Base-by-base conservation (phyloP, 2,329 filamentous ascomycete species). In the Penicillium verrucosum region DNA sequence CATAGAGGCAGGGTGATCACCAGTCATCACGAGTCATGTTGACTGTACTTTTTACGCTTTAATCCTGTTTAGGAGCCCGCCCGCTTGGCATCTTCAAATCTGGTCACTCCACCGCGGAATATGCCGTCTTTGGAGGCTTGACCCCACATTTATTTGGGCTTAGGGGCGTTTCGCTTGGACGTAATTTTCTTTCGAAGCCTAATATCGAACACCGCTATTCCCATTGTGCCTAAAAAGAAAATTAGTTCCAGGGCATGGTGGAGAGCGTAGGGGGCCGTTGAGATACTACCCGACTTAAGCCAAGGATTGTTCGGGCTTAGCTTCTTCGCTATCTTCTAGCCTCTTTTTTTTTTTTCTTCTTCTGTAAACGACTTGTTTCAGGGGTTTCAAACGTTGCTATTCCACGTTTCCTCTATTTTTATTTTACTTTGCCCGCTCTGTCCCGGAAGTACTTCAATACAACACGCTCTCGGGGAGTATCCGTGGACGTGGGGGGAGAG, bases 51-150 rank as follows among this genome's bases (percentile, higher is more conserved):
- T 47, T 11, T 3, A 12, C 36, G 47, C 40, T 55, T 55, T 55
- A 38, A 55, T 9, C 53, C 47, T 11, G 9, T 45, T 56, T 40
- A 16, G 53, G 53, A 40, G n/a, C 23, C 53, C 53, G 46, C 25
- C 40, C 25, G 25, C 53, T 55, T 55, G 53, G 53, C 53, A 50
- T 29, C 40, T 25, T 43, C 53, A 9, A 51, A 55, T 51, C 18
- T n/a, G 53, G 53, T 51, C 53, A 38, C 25, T 55, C 52, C 40
- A 38, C 52, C 40, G 52, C 52, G 52, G 52, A 54, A 54, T 50
- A 54, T 18, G 29, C 52, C 52, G 52, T 54, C 52, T 12, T 12
- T 50, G n/a, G 32, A 34, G 41, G 42, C 16, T 27, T 16, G 8
- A 21, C 46, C 45, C 52, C 46, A 49, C 52, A 27, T 54, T 43